These are phyloP conservation scores for Hibiscus mutabilis DNA, from an alignment of 345 rosid species.

Conservation along the genomic window DNA sequence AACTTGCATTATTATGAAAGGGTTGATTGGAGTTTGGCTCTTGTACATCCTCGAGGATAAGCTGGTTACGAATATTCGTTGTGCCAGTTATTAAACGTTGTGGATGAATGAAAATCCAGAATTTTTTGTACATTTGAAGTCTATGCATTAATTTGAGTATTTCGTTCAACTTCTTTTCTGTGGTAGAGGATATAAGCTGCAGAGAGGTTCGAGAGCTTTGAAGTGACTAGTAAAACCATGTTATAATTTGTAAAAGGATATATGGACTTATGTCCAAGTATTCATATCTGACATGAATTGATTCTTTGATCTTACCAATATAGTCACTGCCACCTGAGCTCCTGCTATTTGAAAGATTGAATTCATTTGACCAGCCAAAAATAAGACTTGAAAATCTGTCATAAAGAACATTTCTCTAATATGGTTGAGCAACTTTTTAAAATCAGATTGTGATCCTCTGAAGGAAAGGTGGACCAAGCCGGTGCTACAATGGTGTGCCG, in stretches of 20 bases:
- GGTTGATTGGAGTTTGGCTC: constrained; percentile 11
- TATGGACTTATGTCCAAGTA: background rate
- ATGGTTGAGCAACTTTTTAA: too few relatives aligned
- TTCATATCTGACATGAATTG: background rate
- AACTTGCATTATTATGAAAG: constrained; percentile 13
- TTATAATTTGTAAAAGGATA: background rate
- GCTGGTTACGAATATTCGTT: constrained; percentile 12
- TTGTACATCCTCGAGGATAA: constrained; percentile 14
- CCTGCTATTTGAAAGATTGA: background rate
- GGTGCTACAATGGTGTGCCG: too few relatives aligned
- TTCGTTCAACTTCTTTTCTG: background rate
- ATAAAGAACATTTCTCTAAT: background rate
- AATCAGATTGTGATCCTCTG: too few relatives aligned
- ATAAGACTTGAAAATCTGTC: background rate
- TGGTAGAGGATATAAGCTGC: background rate
- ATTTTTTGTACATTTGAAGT: background rate
- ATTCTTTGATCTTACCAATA: constrained; percentile 2
- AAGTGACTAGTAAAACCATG: background rate
- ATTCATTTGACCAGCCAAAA: background rate
- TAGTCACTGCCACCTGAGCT: background rate
- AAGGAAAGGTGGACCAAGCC: too few relatives aligned
- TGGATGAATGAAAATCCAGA: background rate
- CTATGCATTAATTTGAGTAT: background rate
- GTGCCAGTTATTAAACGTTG: constrained; percentile 5
- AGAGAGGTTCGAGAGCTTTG: background rate